Percentiles rank a stretch among this genome's conserved stretches.
Evolutionary conservation across 2,329 filamentous ascomycete genomes (phyloP).

Genomic region (Sclerotiophoma versabilis): DNA sequence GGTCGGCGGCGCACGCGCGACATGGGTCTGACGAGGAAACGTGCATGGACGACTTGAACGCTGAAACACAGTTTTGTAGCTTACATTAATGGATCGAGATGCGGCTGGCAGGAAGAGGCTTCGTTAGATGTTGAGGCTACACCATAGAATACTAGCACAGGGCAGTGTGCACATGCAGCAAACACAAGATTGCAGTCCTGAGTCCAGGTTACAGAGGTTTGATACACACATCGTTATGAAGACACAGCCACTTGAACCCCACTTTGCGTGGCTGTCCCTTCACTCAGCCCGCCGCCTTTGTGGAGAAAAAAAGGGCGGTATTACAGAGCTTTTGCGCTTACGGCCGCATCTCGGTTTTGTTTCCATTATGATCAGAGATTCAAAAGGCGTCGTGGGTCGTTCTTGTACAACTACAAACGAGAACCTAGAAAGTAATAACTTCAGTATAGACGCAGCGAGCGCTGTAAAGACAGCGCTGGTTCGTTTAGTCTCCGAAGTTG

Average conservation of each 20-base stretch:
- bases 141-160: neutral
- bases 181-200: neutral
- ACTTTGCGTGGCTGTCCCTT: constrained; percentile 7
- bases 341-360: neutral
- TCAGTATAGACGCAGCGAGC: too few relatives aligned
- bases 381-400: neutral
- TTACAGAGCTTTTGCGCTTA: neutral
- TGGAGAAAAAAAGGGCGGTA: constrained; percentile 18
- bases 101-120: too few relatives aligned
- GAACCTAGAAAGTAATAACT: neutral
- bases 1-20: too few relatives aligned
- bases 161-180: neutral
- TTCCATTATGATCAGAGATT: neutral
- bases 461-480: too few relatives aligned
- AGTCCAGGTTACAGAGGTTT: neutral
- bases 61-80: too few relatives aligned
- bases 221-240: too few relatives aligned
- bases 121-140: neutral
- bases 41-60: too few relatives aligned
- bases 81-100: too few relatives aligned
- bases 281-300: constrained; percentile 13
- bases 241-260: constrained; percentile 8
- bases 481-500: too few relatives aligned
- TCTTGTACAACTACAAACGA: too few relatives aligned
- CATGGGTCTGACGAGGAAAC: too few relatives aligned